phyloP scores from a whole-genome alignment of 495 filamentous ascomycete species.

The Daldinia vernicosa region DNA sequence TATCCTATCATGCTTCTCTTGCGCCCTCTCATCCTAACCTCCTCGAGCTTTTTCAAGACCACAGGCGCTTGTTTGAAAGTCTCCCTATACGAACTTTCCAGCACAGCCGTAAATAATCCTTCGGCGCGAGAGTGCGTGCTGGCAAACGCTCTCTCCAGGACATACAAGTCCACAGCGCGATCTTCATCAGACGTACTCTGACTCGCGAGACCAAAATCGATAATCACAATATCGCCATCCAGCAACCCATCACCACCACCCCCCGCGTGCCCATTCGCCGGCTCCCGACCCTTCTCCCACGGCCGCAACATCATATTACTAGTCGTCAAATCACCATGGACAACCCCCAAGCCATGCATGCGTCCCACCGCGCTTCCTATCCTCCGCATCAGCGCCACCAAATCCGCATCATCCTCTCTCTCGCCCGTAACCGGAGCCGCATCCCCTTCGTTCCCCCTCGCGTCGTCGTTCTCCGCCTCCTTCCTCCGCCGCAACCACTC shows the following conservation, averaged over 20 bases:
- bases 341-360: constrained; percentile 82
- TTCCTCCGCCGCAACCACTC: constrained; percentile 59
- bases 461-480: constrained; percentile 42
- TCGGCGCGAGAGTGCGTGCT: constrained; percentile 94
- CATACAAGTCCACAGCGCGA: constrained; percentile 94
- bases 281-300: constrained; percentile 33
- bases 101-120: constrained; percentile 69
- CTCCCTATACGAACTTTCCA: constrained; percentile 61
- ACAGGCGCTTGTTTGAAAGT: constrained; percentile 60
- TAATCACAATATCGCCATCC: constrained; percentile 82
- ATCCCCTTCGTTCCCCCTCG: constrained; percentile 29
- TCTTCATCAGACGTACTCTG: constrained; percentile 90
- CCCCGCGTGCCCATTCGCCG: constrained; percentile 22
- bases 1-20: constrained; percentile 97
- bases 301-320: constrained; percentile 91
- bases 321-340: constrained; percentile 96
- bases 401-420: constrained; percentile 40
- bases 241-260: constrained; percentile 42
- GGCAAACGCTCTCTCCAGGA: constrained; percentile 93
- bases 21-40: constrained; percentile 93
- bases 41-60: constrained; percentile 78
- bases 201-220: constrained; percentile 93
- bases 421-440: constrained; percentile 47
- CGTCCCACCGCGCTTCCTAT: constrained; percentile 80
- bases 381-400: constrained; percentile 69